Conservation (phyloP, 2,329 filamentous ascomycete genomes). For the Knufia fluminis region DNA sequence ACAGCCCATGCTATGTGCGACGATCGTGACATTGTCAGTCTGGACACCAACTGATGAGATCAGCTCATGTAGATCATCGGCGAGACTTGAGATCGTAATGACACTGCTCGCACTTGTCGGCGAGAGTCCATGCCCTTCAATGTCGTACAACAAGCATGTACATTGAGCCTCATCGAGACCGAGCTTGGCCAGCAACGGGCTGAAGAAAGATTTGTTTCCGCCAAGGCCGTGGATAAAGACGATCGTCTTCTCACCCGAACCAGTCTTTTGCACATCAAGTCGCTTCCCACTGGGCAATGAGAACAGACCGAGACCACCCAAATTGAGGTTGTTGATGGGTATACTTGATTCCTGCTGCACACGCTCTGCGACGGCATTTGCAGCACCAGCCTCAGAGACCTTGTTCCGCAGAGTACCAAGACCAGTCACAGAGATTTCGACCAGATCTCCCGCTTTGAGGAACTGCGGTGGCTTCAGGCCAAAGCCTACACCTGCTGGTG, state of each 20-base stretch:
- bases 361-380: slow-evolving; percentile 24
- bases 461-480: slow-evolving; percentile 35
- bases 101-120: slow-evolving; percentile 40
- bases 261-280: slow-evolving; percentile 32
- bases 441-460: slow-evolving; percentile 31
- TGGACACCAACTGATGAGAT: slow-evolving; percentile 29
- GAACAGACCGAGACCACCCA: slow-evolving; percentile 26
- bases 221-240: slow-evolving; percentile 51
- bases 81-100: slow-evolving; percentile 37
- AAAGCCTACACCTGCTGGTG: slow-evolving; percentile 33
- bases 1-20: slow-evolving; percentile 47
- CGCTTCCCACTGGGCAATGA: slow-evolving; percentile 33
- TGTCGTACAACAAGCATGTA: slow-evolving; percentile 40
- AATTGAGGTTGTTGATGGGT: slow-evolving; percentile 25
- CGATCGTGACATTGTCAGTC: slow-evolving; percentile 29
- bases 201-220: slow-evolving; percentile 37
- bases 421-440: slow-evolving; percentile 33
- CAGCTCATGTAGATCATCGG: slow-evolving; percentile 34
- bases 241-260: slow-evolving; percentile 25
- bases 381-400: slow-evolving; percentile 25
- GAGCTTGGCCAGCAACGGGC: slow-evolving; percentile 35
- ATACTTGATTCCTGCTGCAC: slow-evolving; percentile 23
- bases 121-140: slow-evolving; percentile 49
- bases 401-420: slow-evolving; percentile 37
- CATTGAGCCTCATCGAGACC: slow-evolving; percentile 23